phyloP scores from a whole-genome alignment of 2,329 filamentous ascomycete genomes.

The Aspergillus aculeatinus region DNA sequence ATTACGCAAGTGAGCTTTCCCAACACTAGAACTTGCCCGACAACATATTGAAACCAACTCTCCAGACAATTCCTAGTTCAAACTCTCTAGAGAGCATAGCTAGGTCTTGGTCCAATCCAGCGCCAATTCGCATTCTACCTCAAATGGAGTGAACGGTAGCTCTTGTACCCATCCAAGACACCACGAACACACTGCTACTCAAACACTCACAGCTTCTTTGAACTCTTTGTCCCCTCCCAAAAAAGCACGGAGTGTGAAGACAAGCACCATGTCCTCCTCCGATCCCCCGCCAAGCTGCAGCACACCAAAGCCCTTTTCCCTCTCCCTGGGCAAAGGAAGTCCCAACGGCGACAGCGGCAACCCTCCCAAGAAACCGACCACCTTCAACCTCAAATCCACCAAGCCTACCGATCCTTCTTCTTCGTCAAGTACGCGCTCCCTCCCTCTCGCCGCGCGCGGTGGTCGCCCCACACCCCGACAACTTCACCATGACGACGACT shows the following conservation, averaged over 20 bases:
- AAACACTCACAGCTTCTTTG: neutral
- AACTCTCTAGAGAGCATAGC: neutral
- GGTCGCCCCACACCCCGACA: constrained; percentile 28
- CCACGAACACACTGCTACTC: neutral
- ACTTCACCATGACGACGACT: constrained; percentile 51
- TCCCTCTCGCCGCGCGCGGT: neutral
- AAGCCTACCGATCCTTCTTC: constrained; percentile 14
- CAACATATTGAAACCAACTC: too few species aligned
- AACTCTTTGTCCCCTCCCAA: too few species aligned
- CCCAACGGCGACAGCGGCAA: constrained; percentile 30
- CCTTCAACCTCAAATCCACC: constrained; percentile 35
- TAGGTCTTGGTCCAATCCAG: neutral
- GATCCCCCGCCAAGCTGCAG: constrained; percentile 11
- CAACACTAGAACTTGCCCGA: too few species aligned
- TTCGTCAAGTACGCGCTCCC: constrained; percentile 22
- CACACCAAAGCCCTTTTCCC: constrained; percentile 38
- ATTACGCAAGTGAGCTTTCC: neutral
- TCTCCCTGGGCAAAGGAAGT: constrained; percentile 35
- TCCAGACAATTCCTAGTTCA: too few species aligned
- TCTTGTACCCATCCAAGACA: neutral
- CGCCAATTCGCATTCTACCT: neutral
- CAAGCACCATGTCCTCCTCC: constrained; percentile 18
- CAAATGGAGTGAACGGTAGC: neutral
- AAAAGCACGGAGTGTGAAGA: neutral
- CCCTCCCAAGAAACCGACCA: constrained; percentile 27